These are phyloP conservation scores for Thelephora ganbajun DNA, from an alignment of 768 basidiomycete genomes.

Conservation along the genomic window DNA sequence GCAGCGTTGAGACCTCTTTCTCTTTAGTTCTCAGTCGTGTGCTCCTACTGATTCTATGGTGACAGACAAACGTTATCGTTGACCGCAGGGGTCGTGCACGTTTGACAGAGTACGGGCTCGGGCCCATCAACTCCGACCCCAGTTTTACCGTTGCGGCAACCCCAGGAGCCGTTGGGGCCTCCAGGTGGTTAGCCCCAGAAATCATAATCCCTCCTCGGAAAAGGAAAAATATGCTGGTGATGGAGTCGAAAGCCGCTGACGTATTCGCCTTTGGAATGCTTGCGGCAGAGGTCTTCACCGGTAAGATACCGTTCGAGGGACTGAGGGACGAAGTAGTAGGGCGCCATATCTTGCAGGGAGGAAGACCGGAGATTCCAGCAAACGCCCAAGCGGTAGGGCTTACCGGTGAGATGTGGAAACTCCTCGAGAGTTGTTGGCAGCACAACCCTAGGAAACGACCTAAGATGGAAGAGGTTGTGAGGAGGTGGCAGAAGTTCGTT, in stretches of 20 bases:
- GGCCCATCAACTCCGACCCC: constrained; percentile 2
- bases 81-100: constrained; percentile 8
- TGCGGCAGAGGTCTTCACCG: neutral
- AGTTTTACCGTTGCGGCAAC: too few relatives aligned
- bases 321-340: neutral
- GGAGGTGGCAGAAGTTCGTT: neutral
- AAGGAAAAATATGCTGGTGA: too few relatives aligned
- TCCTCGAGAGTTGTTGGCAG: neutral
- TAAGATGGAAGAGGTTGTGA: neutral
- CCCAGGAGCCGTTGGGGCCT: too few relatives aligned
- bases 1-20: too few relatives aligned
- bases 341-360: neutral
- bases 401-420: neutral
- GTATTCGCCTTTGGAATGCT: neutral
- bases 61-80: neutral
- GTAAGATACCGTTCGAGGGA: neutral
- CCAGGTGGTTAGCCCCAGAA: neutral
- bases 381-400: neutral
- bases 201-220: neutral
- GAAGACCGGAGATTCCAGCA: neutral
- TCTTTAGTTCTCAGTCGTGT: too few relatives aligned
- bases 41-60: too few relatives aligned
- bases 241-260: neutral
- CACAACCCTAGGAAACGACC: neutral
- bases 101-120: constrained; percentile 15